A percentile compares a stretch with the other conserved stretches of the same genome.
phyloP scores from a whole-genome alignment of 805 yeast genomes.

The Yarrowia osloensis region DNA sequence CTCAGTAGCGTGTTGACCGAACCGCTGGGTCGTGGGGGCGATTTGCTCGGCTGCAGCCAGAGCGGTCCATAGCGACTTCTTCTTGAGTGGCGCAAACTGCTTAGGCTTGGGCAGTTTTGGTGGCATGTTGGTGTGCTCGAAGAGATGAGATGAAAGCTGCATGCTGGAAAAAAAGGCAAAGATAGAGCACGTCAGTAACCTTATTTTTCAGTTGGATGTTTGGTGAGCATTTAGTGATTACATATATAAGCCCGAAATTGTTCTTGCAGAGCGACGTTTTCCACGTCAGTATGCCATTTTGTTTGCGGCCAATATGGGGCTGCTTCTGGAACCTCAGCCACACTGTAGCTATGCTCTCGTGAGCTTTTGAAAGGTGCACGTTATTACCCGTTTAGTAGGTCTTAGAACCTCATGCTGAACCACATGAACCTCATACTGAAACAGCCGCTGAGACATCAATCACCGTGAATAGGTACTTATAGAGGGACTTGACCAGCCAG shows the following conservation, averaged over 20 bases:
- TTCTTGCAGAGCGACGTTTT: background rate
- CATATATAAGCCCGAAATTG: background rate
- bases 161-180: background rate
- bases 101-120: background rate
- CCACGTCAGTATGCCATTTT: no score
- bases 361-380: background rate
- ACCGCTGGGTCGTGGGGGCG: background rate
- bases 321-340: no score
- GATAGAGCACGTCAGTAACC: background rate
- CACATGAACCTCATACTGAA: background rate
- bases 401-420: background rate
- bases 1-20: background rate
- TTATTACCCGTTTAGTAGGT: background rate
- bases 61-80: background rate
- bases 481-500: no score
- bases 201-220: background rate
- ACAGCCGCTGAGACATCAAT: background rate
- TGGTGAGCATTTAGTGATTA: background rate
- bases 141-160: background rate
- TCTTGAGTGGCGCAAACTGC: background rate
- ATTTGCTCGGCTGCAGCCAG: slow-evolving; percentile 4
- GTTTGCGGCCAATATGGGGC: no score
- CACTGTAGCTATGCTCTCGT: background rate
- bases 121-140: background rate
- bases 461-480: no score